Conservation (phyloP, 176 grass and related monocot species). For the Oryza glaberrima region DNA sequence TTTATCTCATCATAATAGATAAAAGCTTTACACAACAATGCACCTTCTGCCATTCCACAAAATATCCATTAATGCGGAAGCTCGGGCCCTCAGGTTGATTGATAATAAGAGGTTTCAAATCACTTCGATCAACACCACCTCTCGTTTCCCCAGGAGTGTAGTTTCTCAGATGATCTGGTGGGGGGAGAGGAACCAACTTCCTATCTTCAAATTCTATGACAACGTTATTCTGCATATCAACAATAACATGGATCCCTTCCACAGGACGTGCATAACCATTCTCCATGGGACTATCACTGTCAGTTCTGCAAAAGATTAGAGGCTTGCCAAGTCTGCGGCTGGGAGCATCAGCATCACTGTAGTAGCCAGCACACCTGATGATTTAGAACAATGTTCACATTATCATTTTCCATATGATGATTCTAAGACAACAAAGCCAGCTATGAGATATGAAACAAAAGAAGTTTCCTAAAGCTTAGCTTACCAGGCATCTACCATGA, state of each 20-base stretch:
- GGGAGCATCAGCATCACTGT: constrained; percentile 82
- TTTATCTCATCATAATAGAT: neutral
- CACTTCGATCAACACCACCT: constrained; percentile 95
- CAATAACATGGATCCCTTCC: constrained; percentile 88
- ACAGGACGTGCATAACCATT: constrained; percentile 99
- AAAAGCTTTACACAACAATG: neutral
- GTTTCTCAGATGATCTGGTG: constrained; percentile 93
- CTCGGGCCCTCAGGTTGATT: constrained; percentile 95
- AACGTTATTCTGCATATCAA: constrained; percentile 93
- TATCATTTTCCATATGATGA: constrained; percentile 17
- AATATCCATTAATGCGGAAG: constrained; percentile 96
- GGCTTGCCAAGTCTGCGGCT: constrained; percentile 92
- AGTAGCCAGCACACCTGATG: constrained; percentile 90
- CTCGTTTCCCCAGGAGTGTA: constrained; percentile 97
- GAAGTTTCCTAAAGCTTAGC: neutral
- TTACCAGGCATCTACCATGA: constrained; percentile 99
- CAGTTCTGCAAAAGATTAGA: constrained; percentile 97
- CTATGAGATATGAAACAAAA: neutral
- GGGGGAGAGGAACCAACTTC: constrained; percentile 88
- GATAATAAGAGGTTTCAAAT: constrained; percentile 89
- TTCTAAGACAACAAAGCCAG: neutral
- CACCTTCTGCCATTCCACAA: constrained; percentile 99
- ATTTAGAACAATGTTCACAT: constrained; percentile 15
- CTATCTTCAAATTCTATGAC: constrained; percentile 97
- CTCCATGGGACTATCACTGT: constrained; percentile 98